Evolutionary conservation across 2,329 filamentous ascomycete species (phyloP), one percentile per base, ranked within the genome.

Genomic region (Talaromyces piceae): DNA sequence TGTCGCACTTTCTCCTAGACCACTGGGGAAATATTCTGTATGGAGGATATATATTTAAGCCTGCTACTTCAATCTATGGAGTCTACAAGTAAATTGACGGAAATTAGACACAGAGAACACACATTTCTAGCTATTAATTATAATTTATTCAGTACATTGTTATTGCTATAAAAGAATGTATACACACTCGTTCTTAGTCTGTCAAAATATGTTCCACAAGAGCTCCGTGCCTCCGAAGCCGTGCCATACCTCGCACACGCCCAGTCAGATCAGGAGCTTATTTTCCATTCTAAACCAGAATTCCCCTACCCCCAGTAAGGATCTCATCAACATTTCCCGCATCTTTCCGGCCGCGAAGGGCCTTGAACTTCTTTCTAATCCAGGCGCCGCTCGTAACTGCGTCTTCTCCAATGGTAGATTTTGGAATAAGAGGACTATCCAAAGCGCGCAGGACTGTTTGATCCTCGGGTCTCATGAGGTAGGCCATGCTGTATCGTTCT

Each of bases 301-400:
- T 27, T 30, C 43, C 43, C 26, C 43, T 20, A 2, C 43, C 43
- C 12, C 43, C 43, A 45, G 43, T 45, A 30, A 45, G 43, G 20
- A 45, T 45, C 12, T 45, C 16, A 45, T 45, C 43, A n/a, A 45
- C 6, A 30, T 45, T 45, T 18, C 43, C 43, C 5, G 43, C 43
- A 45, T 45, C 43, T 22, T 30, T 45, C 8, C 5, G n/a, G 26
- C 43, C 43, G 8, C 43, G 43, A 45, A 45, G 43, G 13, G 43
- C 43, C 26, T 45, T 45, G 25, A 45, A 45, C 4, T 45, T 45
- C 43, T 45, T 45, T 20, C 43, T 45, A 30, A 45, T 45, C 43
- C 43, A 45, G 6, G 43, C n/a, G n/a, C 43, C 43, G 13, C 43
- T 45, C n/a, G 43, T 45, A 45, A 45, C 26, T 2, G 8, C 43